These are phyloP conservation scores for Stylonectria norvegica DNA, from an alignment of 2,329 filamentous ascomycete species.

Conservation along the genomic window DNA sequence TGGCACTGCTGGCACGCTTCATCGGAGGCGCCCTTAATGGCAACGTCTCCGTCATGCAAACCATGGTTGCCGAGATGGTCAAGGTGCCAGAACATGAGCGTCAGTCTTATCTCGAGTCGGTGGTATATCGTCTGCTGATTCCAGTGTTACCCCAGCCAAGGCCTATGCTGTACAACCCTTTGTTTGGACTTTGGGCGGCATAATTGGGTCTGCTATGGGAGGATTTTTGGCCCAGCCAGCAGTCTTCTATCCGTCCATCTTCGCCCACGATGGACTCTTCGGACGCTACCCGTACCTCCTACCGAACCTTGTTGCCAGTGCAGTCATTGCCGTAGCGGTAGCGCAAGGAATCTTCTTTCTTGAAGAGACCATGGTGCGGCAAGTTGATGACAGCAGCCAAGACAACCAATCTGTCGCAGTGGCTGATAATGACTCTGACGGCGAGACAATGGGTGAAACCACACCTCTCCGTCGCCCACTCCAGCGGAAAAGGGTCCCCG, in stretches of 20 bases:
- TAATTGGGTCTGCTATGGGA: slow-evolving; percentile 81
- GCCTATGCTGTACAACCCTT: slow-evolving; percentile 89
- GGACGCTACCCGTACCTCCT: slow-evolving; percentile 62
- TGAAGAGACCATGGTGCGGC: slow-evolving; percentile 43
- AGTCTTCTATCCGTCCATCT: slow-evolving; percentile 67
- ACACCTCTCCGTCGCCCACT: slow-evolving; percentile 20
- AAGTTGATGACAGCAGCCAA: too few relatives aligned
- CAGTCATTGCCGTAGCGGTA: slow-evolving; percentile 62
- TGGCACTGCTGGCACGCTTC: slow-evolving; percentile 75
- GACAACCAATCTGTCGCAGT: slow-evolving; percentile 11
- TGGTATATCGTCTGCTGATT: background rate
- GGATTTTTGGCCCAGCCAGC: slow-evolving; percentile 65
- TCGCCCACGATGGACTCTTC: slow-evolving; percentile 39
- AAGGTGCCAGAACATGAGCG: slow-evolving; percentile 82
- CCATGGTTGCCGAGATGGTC: slow-evolving; percentile 85
- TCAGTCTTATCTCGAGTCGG: slow-evolving; percentile 4
- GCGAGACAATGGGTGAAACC: slow-evolving; percentile 24
- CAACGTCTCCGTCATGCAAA: slow-evolving; percentile 85
- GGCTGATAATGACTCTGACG: slow-evolving; percentile 20
- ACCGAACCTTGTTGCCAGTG: slow-evolving; percentile 52
- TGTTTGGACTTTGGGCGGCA: slow-evolving; percentile 83
- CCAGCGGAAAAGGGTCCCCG: slow-evolving; percentile 10
- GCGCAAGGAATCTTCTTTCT: slow-evolving; percentile 62
- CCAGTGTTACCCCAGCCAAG: slow-evolving; percentile 27
- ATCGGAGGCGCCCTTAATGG: slow-evolving; percentile 87